These are phyloP conservation scores for Psilocybe cyanescens DNA, from an alignment of 768 basidiomycete species.

Conservation along the genomic window DNA sequence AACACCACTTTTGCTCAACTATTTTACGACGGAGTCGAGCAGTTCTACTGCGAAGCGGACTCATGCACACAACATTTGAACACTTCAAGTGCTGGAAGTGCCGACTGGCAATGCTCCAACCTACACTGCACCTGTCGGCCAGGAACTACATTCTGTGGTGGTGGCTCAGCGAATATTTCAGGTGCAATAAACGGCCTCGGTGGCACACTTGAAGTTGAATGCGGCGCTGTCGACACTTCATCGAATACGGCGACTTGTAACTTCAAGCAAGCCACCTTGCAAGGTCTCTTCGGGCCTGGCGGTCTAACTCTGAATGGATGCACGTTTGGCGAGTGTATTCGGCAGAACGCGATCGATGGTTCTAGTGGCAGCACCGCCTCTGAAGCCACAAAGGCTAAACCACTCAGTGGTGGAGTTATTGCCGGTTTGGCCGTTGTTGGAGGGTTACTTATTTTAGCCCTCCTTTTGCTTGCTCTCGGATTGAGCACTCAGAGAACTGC, in stretches of 20 bases:
- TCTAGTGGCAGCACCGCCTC: constrained; percentile 39
- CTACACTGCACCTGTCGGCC: constrained; percentile 76
- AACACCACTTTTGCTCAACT: constrained; percentile 69
- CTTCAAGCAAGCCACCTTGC: constrained; percentile 76
- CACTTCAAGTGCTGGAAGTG: constrained; percentile 36
- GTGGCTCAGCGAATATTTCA: constrained; percentile 51
- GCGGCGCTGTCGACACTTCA: constrained; percentile 48
- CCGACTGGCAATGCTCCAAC: constrained; percentile 73
- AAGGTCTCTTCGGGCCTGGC: constrained; percentile 67
- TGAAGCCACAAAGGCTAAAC: constrained; percentile 33
- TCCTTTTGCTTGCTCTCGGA: constrained; percentile 67
- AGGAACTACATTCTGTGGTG: constrained; percentile 79
- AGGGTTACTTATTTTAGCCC: constrained; percentile 55
- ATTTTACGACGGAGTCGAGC: constrained; percentile 81
- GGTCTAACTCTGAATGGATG: constrained; percentile 81
- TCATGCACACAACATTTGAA: constrained; percentile 66
- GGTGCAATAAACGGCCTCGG: constrained; percentile 63
- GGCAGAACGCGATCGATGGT: constrained; percentile 75
- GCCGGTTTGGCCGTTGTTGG: constrained; percentile 90
- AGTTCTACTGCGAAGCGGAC: constrained; percentile 83
- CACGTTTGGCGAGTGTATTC: constrained; percentile 87
- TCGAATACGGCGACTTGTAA: constrained; percentile 62
- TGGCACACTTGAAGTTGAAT: constrained; percentile 72
- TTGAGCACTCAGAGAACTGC: constrained; percentile 65
- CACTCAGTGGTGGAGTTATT: constrained; percentile 82